A percentile compares a stretch with the other conserved stretches of the same genome.
Evolutionary conservation across 805 yeast species (phyloP).

Genomic region (Saccharomycopsis malanga): DNA sequence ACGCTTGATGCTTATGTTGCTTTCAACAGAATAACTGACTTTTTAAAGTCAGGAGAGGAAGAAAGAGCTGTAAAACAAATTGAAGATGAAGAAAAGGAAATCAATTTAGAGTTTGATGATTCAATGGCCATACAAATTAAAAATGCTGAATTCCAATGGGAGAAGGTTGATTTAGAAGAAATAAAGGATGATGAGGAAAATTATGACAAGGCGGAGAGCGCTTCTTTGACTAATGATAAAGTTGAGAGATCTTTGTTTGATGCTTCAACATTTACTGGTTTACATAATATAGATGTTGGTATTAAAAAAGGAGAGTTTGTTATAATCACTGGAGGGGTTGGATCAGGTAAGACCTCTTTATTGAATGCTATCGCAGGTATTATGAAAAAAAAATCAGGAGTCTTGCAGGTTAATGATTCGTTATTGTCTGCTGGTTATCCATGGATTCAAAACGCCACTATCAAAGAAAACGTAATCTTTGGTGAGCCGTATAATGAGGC

Average conservation of each 20-base stretch:
- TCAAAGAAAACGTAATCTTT: slow-evolving; percentile 57
- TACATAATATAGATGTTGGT: slow-evolving; percentile 36
- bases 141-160: slow-evolving; percentile 66
- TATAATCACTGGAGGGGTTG: slow-evolving; percentile 70
- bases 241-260: slow-evolving; percentile 1
- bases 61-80: slow-evolving; percentile 29
- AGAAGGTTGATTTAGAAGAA: slow-evolving; percentile 23
- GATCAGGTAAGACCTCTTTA: slow-evolving; percentile 70
- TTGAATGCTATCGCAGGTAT: slow-evolving; percentile 60
- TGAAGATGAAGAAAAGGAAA: slow-evolving; percentile 26
- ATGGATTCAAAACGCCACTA: slow-evolving; percentile 71
- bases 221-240: background rate
- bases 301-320: slow-evolving; percentile 58
- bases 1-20: slow-evolving; percentile 64
- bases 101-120: slow-evolving; percentile 14
- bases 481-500: slow-evolving; percentile 43
- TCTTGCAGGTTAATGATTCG: slow-evolving; percentile 40
- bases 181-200: slow-evolving; percentile 23
- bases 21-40: slow-evolving; percentile 47
- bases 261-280: slow-evolving; percentile 13
- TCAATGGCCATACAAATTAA: slow-evolving; percentile 40
- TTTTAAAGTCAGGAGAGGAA: slow-evolving; percentile 39
- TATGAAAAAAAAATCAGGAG: slow-evolving; percentile 49
- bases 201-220: background rate
- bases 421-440: slow-evolving; percentile 44